phyloP scores from a whole-genome alignment of 2,329 filamentous ascomycete species.

The Penicillium sp. region DNA sequence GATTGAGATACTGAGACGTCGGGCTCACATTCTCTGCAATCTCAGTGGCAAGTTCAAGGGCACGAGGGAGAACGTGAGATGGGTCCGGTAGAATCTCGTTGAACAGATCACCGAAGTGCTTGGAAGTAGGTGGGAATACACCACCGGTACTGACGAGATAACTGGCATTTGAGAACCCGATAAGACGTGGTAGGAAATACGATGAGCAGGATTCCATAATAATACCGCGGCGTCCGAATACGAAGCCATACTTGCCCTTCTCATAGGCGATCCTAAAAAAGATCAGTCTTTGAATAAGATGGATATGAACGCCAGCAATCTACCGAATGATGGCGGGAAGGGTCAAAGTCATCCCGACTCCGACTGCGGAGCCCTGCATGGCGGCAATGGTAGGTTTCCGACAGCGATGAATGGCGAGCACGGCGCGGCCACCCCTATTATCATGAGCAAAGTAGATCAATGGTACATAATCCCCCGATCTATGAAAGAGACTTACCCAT shows the following conservation, averaged over 20 bases:
- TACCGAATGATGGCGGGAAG: constrained; percentile 54
- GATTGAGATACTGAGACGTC: constrained; percentile 65
- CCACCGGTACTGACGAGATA: constrained; percentile 60
- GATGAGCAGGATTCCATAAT: constrained; percentile 70
- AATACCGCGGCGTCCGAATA: constrained; percentile 68
- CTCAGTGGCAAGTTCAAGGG: constrained; percentile 65
- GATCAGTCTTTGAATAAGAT: not conserved
- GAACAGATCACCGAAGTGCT: constrained; percentile 57
- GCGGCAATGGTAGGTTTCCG: constrained; percentile 58
- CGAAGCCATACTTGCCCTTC: constrained; percentile 68
- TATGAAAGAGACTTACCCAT: constrained; percentile 48
- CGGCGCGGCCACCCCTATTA: constrained; percentile 28
- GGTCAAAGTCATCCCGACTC: constrained; percentile 59
- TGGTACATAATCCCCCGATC: not conserved
- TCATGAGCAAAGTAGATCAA: constrained; percentile 41
- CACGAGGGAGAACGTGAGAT: constrained; percentile 61
- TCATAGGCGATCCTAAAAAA: constrained; percentile 50
- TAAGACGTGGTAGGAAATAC: constrained; percentile 69
- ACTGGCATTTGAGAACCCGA: constrained; percentile 50
- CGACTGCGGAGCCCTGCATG: constrained; percentile 56
- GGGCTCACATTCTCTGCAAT: constrained; percentile 65
- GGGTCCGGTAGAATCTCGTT: constrained; percentile 60
- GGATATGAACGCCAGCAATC: not conserved
- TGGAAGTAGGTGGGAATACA: constrained; percentile 54
- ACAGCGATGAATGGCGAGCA: constrained; percentile 56